A percentile compares a stretch with the other conserved stretches of the same genome.
These are phyloP conservation scores for Peltaster fructicola DNA, from an alignment of 2,329 filamentous ascomycete species.

Conservation along the genomic window DNA sequence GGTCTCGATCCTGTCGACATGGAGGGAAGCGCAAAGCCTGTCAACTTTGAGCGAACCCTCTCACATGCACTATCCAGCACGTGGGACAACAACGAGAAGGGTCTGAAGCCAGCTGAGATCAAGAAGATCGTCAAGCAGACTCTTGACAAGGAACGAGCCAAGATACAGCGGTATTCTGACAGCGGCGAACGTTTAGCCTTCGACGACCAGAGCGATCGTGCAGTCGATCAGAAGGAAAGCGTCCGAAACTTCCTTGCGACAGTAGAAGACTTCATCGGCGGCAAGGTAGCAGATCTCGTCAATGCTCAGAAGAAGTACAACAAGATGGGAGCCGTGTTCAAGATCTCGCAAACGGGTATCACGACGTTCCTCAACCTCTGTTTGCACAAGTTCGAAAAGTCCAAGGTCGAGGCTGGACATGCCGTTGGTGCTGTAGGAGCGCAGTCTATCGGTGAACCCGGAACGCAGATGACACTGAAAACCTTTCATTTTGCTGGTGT, in stretches of 20 bases:
- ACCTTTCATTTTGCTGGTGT: constrained; percentile 99
- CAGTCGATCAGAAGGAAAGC: constrained; percentile 43
- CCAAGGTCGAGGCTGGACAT: constrained; percentile 84
- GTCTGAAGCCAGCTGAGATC: constrained; percentile 60
- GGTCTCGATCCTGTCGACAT: constrained; percentile 93
- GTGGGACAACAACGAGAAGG: constrained; percentile 58
- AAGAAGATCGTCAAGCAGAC: constrained; percentile 48
- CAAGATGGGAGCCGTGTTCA: constrained; percentile 53
- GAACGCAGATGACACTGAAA: constrained; percentile 97
- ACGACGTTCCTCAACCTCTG: constrained; percentile 64
- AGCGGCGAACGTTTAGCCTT: constrained; percentile 4
- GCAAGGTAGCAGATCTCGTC: constrained; percentile 14
- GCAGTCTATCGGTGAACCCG: constrained; percentile 94
- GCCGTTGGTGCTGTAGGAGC: constrained; percentile 92
- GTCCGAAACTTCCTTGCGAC: constrained; percentile 65
- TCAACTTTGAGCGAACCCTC: constrained; percentile 83
- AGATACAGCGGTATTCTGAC: constrained; percentile 42
- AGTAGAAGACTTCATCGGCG: constrained; percentile 50
- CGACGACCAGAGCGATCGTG: constrained; percentile 22
- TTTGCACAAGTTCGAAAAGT: constrained; percentile 75
- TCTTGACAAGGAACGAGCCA: constrained; percentile 48
- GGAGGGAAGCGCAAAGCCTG: constrained; percentile 84
- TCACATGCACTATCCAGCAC: constrained; percentile 61
- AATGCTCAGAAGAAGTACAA: constrained; percentile 11
- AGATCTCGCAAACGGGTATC: constrained; percentile 61